Evolutionary conservation across 305 asterid genomes (phyloP).

Genomic region (Fraxinus dipetala): DNA sequence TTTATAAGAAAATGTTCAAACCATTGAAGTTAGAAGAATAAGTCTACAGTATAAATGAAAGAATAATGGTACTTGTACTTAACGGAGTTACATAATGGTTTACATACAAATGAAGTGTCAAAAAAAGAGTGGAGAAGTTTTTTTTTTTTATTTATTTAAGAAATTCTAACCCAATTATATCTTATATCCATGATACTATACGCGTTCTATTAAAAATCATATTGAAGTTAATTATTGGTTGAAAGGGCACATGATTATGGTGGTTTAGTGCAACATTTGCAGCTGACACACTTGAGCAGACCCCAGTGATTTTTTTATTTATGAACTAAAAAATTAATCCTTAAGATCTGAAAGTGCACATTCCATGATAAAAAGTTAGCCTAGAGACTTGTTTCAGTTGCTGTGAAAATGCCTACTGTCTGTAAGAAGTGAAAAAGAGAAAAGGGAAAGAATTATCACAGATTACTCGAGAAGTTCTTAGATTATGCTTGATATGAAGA

Average conservation of each 20-base stretch:
- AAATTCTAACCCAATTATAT: too few relatives aligned
- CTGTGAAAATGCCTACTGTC: neutral
- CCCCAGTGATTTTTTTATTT: neutral
- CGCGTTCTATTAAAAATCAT: neutral
- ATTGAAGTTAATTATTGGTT: neutral
- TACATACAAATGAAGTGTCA: too few relatives aligned
- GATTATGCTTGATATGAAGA: neutral
- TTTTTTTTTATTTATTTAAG: too few relatives aligned
- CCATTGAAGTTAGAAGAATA: neutral
- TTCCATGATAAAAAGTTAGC: neutral
- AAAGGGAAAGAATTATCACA: neutral
- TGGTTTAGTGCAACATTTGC: neutral
- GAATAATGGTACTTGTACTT: too few relatives aligned
- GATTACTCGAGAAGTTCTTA: constrained; percentile 5
- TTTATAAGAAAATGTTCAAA: neutral
- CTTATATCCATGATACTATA: neutral
- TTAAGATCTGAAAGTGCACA: constrained; percentile 11
- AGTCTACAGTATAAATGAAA: constrained; percentile 7
- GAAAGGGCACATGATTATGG: neutral
- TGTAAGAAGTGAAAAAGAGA: neutral
- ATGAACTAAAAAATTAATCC: neutral
- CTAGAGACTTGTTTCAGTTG: neutral
- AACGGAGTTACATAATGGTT: too few relatives aligned
- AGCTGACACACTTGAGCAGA: neutral
- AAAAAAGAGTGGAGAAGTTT: too few relatives aligned